Evolutionary conservation across 2,329 filamentous ascomycete species (phyloP).

Genomic region (Colletotrichum brevisporum): DNA sequence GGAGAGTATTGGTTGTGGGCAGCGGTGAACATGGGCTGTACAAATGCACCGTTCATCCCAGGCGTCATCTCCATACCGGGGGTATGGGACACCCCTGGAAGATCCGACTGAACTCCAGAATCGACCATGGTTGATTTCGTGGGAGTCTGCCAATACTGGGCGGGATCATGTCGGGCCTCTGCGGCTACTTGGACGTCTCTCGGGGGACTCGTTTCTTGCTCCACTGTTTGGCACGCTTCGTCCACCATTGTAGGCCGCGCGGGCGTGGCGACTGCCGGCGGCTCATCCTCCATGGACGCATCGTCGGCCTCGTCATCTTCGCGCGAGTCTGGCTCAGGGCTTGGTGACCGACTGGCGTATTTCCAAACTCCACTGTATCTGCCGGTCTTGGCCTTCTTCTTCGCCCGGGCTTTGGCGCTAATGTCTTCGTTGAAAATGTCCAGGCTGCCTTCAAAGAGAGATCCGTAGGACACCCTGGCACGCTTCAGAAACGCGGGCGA

Average conservation of each 20-base stretch:
- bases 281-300: conserved; percentile 24
- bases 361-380: conserved; percentile 80
- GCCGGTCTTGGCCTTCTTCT: conserved; percentile 79
- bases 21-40: conserved; percentile 29
- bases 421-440: conserved; percentile 81
- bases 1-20: conserved; percentile 25
- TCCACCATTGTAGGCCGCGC: conserved; percentile 47
- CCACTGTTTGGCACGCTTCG: conserved; percentile 49
- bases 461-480: conserved; percentile 77
- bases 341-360: conserved; percentile 79
- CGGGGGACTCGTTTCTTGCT: conserved; percentile 42
- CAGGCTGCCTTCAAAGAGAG: conserved; percentile 73
- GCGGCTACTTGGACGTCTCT: conserved; percentile 38
- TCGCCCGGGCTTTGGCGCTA: conserved; percentile 70
- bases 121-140: conserved; percentile 37
- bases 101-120: conserved; percentile 33
- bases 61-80: background rate
- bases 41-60: conserved; percentile 14
- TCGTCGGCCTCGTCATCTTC: conserved; percentile 45
- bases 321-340: conserved; percentile 68
- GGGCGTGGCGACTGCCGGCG: conserved; percentile 29
- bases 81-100: background rate
- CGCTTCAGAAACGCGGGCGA: conserved; percentile 87
- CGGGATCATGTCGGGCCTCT: conserved; percentile 29
- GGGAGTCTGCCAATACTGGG: conserved; percentile 30